Evolutionary conservation across 2,329 filamentous ascomycete species (phyloP).

Genomic region (Nannizziopsis arthrosporioides): DNA sequence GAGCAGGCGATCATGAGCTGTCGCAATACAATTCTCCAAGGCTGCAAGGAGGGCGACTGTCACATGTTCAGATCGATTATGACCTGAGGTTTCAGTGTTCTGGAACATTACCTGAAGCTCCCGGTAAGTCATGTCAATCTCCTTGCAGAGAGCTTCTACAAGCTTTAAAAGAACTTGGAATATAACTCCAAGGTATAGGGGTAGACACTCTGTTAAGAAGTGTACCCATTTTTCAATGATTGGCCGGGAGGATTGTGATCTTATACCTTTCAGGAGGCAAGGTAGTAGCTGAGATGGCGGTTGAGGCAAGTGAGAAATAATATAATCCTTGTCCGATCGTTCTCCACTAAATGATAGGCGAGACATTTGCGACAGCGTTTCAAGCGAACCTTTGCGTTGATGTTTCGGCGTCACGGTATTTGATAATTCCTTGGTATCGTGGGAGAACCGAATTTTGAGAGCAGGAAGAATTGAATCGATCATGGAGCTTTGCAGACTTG

Average conservation of each 20-base stretch:
- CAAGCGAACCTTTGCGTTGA: conserved; percentile 30
- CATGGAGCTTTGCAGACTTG: conserved; percentile 62
- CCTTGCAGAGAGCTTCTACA: conserved; percentile 74
- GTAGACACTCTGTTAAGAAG: conserved; percentile 72
- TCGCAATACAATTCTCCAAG: conserved; percentile 78
- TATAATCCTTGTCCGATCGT: conserved; percentile 29
- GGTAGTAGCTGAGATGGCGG: conserved; percentile 58
- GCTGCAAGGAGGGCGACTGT: conserved; percentile 77
- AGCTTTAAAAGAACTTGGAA: conserved; percentile 85
- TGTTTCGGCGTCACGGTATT: conserved; percentile 24
- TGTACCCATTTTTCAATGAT: conserved; percentile 86
- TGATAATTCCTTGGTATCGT: conserved; percentile 25
- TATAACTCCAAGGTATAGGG: conserved; percentile 69
- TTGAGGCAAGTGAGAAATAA: conserved; percentile 37
- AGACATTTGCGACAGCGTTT: conserved; percentile 31
- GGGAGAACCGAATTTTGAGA: conserved; percentile 49
- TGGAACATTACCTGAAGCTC: conserved; percentile 47
- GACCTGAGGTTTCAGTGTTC: conserved; percentile 27
- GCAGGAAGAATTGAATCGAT: conserved; percentile 66
- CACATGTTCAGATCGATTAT: conserved; percentile 46
- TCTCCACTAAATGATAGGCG: conserved; percentile 38
- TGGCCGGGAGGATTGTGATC: conserved; percentile 58
- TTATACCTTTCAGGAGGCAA: conserved; percentile 70
- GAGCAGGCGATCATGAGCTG: conserved; percentile 70
- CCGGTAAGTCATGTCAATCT: conserved; percentile 62